Base-by-base conservation (phyloP, 192 early-diverging fungal species). In the Linnemannia exigua region DNA sequence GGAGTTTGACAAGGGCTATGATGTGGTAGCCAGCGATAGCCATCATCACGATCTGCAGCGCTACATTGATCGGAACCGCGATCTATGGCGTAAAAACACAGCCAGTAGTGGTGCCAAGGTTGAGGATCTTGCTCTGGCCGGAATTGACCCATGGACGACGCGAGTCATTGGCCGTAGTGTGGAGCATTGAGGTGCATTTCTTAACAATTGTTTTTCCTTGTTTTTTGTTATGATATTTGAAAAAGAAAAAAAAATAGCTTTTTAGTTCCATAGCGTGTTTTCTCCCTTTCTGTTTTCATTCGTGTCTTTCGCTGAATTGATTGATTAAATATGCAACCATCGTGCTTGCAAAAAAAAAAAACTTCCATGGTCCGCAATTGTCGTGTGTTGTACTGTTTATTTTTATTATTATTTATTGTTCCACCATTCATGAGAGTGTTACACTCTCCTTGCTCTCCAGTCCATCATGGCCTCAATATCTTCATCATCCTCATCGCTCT, bases 401-500 rank as follows among this genome's bases (percentile, higher is more conserved):
- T 61, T 0, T 50, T 37, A n/a, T 70, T 54, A 20, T 28, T 50
- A 33, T 69, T 78, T 58, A 3, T 11, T 28, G 67, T 12, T 31
- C 22, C 1, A 38, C 22, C 41, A 41, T 14, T 15, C 1, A 11
- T 4, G 15, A n/a, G 2, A 6, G 50, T 16, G 12, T 77, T 70
- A 85, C 28, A 86, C 47, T 31, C 83, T 67, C 58, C 63, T 75
- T 67, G 83, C 83, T 20, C 83, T 71, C 83, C 83, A 86, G 52
- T 86, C 83, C 78, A 86, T 86, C 83, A 86, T 86, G 66, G 83
- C 83, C 33, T 86, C 83, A 54, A 86, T 86, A 38, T 86, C 83
- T 47, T 86, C 83, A 31, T 77, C 75, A 25, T 48, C 46, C 7
- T 77, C 75, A 20, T 63, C 44, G 17, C 33, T 44, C 28, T 76